Evolutionary conservation across 306 rosid genomes (phyloP), one percentile per base, ranked within the genome.

Genomic region (Fragaria vesca): DNA sequence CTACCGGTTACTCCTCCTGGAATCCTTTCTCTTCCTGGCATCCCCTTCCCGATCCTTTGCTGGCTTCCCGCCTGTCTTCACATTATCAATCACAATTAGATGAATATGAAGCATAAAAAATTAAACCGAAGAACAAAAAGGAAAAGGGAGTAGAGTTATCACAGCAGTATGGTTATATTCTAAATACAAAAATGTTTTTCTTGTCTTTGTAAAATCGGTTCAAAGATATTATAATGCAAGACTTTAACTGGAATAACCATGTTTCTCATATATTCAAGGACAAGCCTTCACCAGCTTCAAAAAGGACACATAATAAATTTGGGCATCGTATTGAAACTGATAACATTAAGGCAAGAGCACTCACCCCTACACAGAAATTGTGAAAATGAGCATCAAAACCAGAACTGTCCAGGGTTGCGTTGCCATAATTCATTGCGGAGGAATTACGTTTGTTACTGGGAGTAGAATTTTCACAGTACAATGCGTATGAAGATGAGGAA

Each of bases 351-450:
- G 9, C 43, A 16, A 42, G 26, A 78, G 71, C 72, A 85, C 98
- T 83, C 51, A 95, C 99, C 98, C 97, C 98, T 46, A 90, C 69
- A 77, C 93, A 88, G 81, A 93, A 96, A 68, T 40, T 81, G 71
- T 81, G 91, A 71, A 80, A 73, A 70, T 78, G 80, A 36, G 83
- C 24, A 12, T 71, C 78, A 32, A 87, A 87, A 75, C 62, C 83
- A 21, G 81, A 78, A 45, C 73, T 82, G 13, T 66, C 82, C 12
- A 43, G 24, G 48, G 45, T 73, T 34, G 86, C 30, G 57, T 70
- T 88, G 67, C 86, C 86, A 2, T 74, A 74, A 65, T 78, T 89
- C 88, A 89, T 85, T 3, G 88, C 89, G 1, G 85, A 68, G 7
- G 94, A 86, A 69, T 78, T 86, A 63, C 93, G 97, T 47, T 90